Conservation (phyloP, 2,329 filamentous ascomycete species). For the Paecilomyces fulvus region DNA sequence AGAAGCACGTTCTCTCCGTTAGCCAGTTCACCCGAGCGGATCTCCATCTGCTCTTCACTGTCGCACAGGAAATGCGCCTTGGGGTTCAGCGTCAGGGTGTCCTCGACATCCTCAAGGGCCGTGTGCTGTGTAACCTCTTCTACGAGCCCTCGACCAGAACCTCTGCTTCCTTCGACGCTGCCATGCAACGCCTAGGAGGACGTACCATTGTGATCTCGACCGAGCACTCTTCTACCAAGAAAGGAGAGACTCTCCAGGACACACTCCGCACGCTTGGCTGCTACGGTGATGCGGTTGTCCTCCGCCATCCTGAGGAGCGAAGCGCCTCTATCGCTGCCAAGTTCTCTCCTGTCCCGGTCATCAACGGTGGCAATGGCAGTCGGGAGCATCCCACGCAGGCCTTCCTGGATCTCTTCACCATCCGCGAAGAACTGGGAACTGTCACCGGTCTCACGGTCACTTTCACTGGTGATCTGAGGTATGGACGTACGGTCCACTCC, state of each 20-base stretch:
- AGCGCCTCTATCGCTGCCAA: slow-evolving; percentile 77
- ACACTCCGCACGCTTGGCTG: slow-evolving; percentile 88
- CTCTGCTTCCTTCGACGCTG: slow-evolving; percentile 90
- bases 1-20: slow-evolving; percentile 83
- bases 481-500: slow-evolving; percentile 91
- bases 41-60: slow-evolving; percentile 86
- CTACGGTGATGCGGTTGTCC: slow-evolving; percentile 91
- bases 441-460: slow-evolving; percentile 94
- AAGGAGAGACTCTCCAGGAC: slow-evolving; percentile 90
- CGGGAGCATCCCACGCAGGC: slow-evolving; percentile 96
- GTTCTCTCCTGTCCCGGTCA: slow-evolving; percentile 81
- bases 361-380: slow-evolving; percentile 95
- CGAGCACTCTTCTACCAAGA: slow-evolving; percentile 77
- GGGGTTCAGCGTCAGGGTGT: slow-evolving; percentile 89
- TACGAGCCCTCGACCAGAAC: slow-evolving; percentile 96
- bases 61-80: slow-evolving; percentile 94
- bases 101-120: slow-evolving; percentile 75
- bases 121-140: slow-evolving; percentile 86
- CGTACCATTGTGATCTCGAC: slow-evolving; percentile 76
- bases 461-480: slow-evolving; percentile 85
- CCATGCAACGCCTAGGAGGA: slow-evolving; percentile 95
- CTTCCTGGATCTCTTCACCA: slow-evolving; percentile 95
- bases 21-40: slow-evolving; percentile 82
- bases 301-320: slow-evolving; percentile 79
- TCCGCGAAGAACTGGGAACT: slow-evolving; percentile 92